Conservation (phyloP, 2,329 filamentous ascomycete genomes). For the Diaporthe batatas region DNA sequence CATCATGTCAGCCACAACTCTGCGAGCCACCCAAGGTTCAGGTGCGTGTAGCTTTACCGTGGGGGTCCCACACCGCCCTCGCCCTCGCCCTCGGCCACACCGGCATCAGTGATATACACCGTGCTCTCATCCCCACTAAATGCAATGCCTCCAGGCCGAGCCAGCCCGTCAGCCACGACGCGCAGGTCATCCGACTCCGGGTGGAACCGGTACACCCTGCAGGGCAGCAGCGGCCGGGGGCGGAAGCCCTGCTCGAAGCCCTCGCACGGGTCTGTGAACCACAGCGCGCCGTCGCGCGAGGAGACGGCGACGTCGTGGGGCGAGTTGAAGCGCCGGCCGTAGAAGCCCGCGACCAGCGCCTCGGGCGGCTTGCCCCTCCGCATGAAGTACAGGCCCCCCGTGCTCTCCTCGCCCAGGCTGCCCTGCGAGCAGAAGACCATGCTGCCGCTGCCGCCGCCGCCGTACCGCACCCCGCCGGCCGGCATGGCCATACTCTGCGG, state of each 20-base stretch:
- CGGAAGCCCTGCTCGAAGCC: constrained; percentile 61
- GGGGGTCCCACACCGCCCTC: constrained; percentile 44
- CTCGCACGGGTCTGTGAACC: constrained; percentile 64
- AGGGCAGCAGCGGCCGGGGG: constrained; percentile 58
- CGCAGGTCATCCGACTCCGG: constrained; percentile 56
- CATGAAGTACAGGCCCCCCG: constrained; percentile 57
- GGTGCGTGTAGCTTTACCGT: constrained; percentile 44
- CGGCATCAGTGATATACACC: constrained; percentile 60
- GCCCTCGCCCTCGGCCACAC: constrained; percentile 49
- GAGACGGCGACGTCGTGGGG: constrained; percentile 58
- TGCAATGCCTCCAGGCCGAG: constrained; percentile 57
- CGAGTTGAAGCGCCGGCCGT: constrained; percentile 62
- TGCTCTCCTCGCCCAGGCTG: constrained; percentile 29
- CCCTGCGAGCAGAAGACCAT: constrained; percentile 48
- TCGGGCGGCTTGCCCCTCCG: constrained; percentile 49
- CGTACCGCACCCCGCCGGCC: constrained; percentile 75
- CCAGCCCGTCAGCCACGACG: constrained; percentile 62
- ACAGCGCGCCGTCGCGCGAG: constrained; percentile 55
- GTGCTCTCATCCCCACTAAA: constrained; percentile 55
- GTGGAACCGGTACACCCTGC: constrained; percentile 63
- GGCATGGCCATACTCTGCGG: constrained; percentile 61
- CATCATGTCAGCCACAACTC: constrained; percentile 10
- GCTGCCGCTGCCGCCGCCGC: constrained; percentile 52
- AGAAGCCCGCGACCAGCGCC: constrained; percentile 58
- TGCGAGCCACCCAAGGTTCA: background rate